Conservation (phyloP, 2,329 filamentous ascomycete species). For the Cordyceps farinosa region DNA sequence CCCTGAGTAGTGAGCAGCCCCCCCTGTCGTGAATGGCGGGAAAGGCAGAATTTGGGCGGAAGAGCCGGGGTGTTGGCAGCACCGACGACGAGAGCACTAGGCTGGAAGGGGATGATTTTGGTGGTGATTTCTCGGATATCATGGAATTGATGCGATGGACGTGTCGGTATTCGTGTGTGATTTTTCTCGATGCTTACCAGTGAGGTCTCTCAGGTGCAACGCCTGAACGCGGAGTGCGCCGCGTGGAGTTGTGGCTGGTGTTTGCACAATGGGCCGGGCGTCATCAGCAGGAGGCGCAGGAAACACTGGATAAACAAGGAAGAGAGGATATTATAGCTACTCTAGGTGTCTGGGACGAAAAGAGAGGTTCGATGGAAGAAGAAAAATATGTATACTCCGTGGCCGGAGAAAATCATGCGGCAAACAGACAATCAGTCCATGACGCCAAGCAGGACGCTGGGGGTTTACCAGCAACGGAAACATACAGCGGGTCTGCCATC, state of each 20-base stretch:
- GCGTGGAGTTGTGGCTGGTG: constrained; percentile 4
- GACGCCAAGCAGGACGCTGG: constrained; percentile 7
- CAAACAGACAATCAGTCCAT: not conserved
- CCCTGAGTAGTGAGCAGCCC: constrained; percentile 1
- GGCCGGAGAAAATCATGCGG: not conserved
- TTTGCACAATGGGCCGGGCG: not conserved
- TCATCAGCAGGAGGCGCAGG: not conserved
- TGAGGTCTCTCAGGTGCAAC: not conserved
- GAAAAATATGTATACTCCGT: not conserved
- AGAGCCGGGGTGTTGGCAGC: constrained; percentile 8
- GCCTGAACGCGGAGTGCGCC: not conserved
- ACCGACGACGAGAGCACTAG: not conserved
- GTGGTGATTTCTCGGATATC: not conserved
- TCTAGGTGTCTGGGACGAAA: not conserved
- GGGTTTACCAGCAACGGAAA: not conserved
- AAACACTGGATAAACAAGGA: not conserved
- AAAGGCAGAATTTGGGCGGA: constrained; percentile 4
- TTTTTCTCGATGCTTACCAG: not conserved
- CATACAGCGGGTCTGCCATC: not conserved
- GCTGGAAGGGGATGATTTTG: not conserved
- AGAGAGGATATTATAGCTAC: too few relatives aligned
- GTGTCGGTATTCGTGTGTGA: not conserved
- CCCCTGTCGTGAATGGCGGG: constrained; percentile 7
- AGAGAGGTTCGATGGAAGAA: not conserved
- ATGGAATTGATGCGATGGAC: not conserved